Conservation (phyloP, 495 filamentous ascomycete genomes). For the Rostrohypoxylon terebratum region DNA sequence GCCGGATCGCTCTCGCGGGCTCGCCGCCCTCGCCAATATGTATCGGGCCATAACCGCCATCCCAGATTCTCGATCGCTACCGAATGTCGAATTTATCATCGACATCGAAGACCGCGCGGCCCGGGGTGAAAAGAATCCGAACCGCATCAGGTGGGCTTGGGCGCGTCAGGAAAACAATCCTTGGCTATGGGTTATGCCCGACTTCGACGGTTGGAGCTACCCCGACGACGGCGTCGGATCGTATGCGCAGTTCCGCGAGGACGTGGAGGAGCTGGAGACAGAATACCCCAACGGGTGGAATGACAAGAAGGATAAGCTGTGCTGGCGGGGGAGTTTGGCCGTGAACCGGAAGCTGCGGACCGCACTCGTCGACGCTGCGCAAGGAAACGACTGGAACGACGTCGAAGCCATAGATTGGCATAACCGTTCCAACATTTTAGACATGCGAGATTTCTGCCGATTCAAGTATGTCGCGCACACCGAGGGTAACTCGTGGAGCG, state of each 20-base stretch:
- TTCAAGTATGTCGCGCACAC: slow-evolving; percentile 67
- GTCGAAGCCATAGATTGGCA: slow-evolving; percentile 60
- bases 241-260: slow-evolving; percentile 60
- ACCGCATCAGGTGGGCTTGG: slow-evolving; percentile 63
- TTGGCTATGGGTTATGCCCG: slow-evolving; percentile 73
- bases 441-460: slow-evolving; percentile 60
- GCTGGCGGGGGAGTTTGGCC: slow-evolving; percentile 68
- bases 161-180: slow-evolving; percentile 57
- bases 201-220: slow-evolving; percentile 76
- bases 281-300: slow-evolving; percentile 48
- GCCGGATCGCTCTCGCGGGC: slow-evolving; percentile 38
- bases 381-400: slow-evolving; percentile 60
- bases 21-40: slow-evolving; percentile 37
- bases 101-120: slow-evolving; percentile 64
- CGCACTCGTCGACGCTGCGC: slow-evolving; percentile 55
- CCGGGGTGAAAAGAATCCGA: slow-evolving; percentile 47
- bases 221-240: slow-evolving; percentile 66
- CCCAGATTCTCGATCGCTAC: slow-evolving; percentile 55
- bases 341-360: slow-evolving; percentile 50
- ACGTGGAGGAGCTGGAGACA: slow-evolving; percentile 51
- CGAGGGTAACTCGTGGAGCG: slow-evolving; percentile 69
- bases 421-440: slow-evolving; percentile 53
- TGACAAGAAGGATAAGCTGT: slow-evolving; percentile 67
- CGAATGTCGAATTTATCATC: slow-evolving; percentile 73
- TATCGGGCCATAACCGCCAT: slow-evolving; percentile 59